Conservation (phyloP, 1,284 basidiomycete genomes). For the Fistulina hepatica region DNA sequence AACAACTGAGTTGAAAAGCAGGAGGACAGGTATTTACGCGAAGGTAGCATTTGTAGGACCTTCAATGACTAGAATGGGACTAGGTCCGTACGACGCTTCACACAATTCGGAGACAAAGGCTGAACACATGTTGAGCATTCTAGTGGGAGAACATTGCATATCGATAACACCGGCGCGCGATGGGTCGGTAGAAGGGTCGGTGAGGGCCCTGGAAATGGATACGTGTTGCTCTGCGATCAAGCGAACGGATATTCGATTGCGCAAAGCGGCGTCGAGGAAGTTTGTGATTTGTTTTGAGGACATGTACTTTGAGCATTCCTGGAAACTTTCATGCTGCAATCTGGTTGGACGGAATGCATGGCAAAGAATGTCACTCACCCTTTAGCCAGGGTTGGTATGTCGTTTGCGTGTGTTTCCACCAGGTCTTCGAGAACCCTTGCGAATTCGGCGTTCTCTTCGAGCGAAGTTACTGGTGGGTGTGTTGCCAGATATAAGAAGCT, state of each 20-base stretch:
- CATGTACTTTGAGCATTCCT: constrained; percentile 80
- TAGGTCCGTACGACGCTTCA: constrained; percentile 73
- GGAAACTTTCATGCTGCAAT: constrained; percentile 46
- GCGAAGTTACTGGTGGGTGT: constrained; percentile 52
- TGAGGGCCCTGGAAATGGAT: constrained; percentile 60
- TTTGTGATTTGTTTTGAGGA: constrained; percentile 62
- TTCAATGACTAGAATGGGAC: constrained; percentile 58
- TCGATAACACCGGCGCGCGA: constrained; percentile 58
- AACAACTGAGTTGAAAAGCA: constrained; percentile 12
- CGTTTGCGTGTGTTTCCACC: constrained; percentile 73
- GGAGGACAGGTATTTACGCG: constrained; percentile 41
- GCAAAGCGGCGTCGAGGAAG: constrained; percentile 80
- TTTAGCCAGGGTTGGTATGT: constrained; percentile 83
- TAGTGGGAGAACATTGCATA: constrained; percentile 52
- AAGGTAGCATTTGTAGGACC: constrained; percentile 64
- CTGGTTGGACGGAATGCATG: constrained; percentile 5
- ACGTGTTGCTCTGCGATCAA: constrained; percentile 91
- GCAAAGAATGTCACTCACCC: constrained; percentile 40
- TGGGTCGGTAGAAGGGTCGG: constrained; percentile 24
- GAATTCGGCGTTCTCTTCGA: constrained; percentile 65
- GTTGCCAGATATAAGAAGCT: constrained; percentile 68
- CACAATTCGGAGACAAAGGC: constrained; percentile 76
- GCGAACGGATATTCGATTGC: constrained; percentile 78
- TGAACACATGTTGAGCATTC: constrained; percentile 69
- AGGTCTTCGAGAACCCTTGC: constrained; percentile 57